phyloP scores from a whole-genome alignment of 257 asterid genomes.

The Nicotiana tabacum region DNA sequence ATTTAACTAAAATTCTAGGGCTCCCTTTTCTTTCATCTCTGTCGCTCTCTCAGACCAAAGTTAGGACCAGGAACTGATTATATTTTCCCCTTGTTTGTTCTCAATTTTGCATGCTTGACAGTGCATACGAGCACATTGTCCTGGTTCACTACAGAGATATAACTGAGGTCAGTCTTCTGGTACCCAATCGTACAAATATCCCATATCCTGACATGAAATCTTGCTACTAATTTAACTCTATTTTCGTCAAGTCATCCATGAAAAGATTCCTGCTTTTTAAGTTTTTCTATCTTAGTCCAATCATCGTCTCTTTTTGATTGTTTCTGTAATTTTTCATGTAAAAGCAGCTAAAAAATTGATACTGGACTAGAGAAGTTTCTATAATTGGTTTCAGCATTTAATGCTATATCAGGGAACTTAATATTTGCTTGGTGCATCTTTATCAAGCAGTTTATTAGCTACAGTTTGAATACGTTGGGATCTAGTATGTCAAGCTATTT shows the following conservation, averaged over 20 bases:
- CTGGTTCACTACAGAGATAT: slow-evolving; percentile 96
- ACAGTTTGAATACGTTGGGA: background rate
- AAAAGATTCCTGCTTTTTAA: background rate
- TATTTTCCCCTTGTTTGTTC: background rate
- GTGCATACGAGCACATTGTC: slow-evolving; percentile 88
- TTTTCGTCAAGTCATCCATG: background rate
- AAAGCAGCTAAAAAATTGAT: slow-evolving; percentile 3
- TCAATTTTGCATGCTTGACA: slow-evolving; percentile 32
- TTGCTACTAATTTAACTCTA: background rate
- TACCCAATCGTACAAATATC: background rate
- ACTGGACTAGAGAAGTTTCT: background rate
- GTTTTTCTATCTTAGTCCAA: background rate
- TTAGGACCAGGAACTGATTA: background rate
- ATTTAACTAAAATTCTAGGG: background rate
- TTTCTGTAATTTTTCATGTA: background rate
- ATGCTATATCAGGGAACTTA: background rate
- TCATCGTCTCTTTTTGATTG: background rate
- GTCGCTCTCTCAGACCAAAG: background rate
- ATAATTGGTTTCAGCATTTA: background rate
- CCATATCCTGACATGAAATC: background rate
- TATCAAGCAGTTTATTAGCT: background rate
- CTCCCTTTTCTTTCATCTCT: background rate
- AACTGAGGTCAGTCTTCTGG: slow-evolving; percentile 56
- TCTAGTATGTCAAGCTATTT: background rate
- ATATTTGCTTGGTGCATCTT: background rate